phyloP scores from a whole-genome alignment of 2,329 filamentous ascomycete species.

The Amylocarpus encephaloides region DNA sequence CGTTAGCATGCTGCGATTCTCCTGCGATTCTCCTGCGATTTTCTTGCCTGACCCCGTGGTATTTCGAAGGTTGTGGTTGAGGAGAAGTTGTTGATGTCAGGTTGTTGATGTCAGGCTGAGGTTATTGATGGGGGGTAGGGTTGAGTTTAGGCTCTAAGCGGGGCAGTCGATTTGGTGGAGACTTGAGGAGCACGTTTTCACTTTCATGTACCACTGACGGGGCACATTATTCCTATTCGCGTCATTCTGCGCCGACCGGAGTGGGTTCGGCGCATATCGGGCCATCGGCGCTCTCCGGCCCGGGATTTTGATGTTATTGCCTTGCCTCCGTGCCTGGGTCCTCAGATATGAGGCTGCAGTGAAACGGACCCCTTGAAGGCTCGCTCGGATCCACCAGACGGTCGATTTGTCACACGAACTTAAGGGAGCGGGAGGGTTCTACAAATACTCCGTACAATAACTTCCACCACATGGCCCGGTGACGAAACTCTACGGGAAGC shows the following conservation, averaged over 20 bases:
- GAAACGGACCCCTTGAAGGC: too few relatives aligned
- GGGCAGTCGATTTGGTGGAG: not conserved
- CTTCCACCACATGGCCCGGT: not conserved
- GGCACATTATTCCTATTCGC: not conserved
- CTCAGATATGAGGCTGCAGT: not conserved
- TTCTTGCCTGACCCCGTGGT: too few relatives aligned
- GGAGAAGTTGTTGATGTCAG: too few relatives aligned
- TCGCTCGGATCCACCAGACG: too few relatives aligned
- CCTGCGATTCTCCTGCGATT: not conserved
- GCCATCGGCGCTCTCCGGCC: too few relatives aligned
- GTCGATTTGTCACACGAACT: not conserved
- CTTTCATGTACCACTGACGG: slow-evolving; percentile 1
- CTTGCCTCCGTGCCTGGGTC: not conserved
- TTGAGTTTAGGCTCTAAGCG: slow-evolving; percentile 1
- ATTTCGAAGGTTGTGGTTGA: too few relatives aligned
- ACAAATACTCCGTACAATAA: not conserved
- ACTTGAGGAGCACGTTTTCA: not conserved
- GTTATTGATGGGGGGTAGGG: not conserved
- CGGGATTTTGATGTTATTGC: too few relatives aligned
- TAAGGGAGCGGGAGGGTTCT: not conserved
- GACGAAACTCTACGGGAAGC: not conserved
- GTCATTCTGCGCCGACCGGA: too few relatives aligned
- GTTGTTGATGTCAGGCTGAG: too few relatives aligned
- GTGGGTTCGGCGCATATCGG: too few relatives aligned
- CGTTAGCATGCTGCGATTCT: slow-evolving; percentile 5